Base-by-base conservation (phyloP, 2,329 filamentous ascomycete genomes). In the Calonectria henricotiae region DNA sequence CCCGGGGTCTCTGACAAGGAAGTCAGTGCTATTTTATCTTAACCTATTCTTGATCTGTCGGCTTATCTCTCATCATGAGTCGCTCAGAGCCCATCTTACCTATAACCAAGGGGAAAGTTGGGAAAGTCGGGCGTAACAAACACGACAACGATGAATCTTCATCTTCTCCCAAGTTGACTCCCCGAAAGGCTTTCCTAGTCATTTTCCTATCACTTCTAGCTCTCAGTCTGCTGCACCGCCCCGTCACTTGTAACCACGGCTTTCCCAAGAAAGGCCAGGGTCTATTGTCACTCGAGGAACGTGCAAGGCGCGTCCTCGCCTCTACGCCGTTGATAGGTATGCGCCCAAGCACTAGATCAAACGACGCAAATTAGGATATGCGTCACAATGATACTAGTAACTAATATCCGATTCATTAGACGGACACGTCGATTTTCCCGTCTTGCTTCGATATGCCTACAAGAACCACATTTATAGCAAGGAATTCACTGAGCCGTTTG, bases 391-490 rank as follows among this genome's bases (percentile, higher is more conserved):
- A 20, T 12, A 5, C 15, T 17, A 17, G 13, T 11, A 25, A 39
- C 30, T 73, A 13, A 70, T 47, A 25, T 5, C 12, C 39, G 20
- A 37, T 17, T 51, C 20, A n/a, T 2, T 73, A 95, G 95, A 98
- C 82, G 95, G 95, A 0, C 95, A 98, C 80, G 93, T 97, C 83
- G 96, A 98, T 80, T 87, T 98, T 60, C 89, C 96, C 25, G 92
- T 96, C 44, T 82, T 92, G 32, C 86, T 98, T 63, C 90, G 94
- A 43, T 82, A 76, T 6, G 44, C 83, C 4, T 96, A 91, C 77
- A 85, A 91, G 44, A 98, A 98, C 79, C 91, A 93, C 71, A 95
- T 98, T 75, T 92, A 97, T 79, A 85, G 87, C 71, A 82, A 88
- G 13, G 89, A 91, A 60, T 98, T 98, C 83, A 91, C 88, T n/a